Evolutionary conservation across 306 rosid species (phyloP).

Genomic region (Acmispon strigosus): DNA sequence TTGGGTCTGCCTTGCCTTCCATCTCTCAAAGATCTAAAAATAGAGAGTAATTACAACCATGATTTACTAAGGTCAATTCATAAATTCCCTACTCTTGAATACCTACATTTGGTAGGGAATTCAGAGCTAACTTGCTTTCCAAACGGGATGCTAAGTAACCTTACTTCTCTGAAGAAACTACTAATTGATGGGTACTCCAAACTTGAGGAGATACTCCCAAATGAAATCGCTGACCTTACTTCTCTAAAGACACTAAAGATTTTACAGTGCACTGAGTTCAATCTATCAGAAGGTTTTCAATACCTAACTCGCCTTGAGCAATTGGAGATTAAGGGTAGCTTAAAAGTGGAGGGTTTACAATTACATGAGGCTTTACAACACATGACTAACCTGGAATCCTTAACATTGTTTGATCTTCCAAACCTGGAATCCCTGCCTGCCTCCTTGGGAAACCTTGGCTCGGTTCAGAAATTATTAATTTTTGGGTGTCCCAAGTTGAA

Average conservation of each 20-base stretch:
- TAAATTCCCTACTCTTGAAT: not conserved
- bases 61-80: not conserved
- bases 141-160: slow-evolving; percentile 14
- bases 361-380: slow-evolving; percentile 11
- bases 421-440: not conserved
- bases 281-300: not conserved
- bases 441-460: not conserved
- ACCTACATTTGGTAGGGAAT: not conserved
- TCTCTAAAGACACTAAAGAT: not conserved
- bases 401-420: not conserved
- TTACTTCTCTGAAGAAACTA: slow-evolving; percentile 3
- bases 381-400: not conserved
- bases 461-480: not conserved
- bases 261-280: not conserved
- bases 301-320: not conserved
- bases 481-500: not conserved
- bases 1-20: slow-evolving; percentile 19
- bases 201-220: not conserved
- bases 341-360: not conserved
- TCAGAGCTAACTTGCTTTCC: slow-evolving; percentile 1
- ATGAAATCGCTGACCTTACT: not conserved
- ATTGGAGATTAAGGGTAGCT: accelerated
- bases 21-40: not conserved
- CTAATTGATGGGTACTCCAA: not conserved
- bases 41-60: not conserved